Evolutionary conservation across 1,284 basidiomycete species (phyloP).

Genomic region (Irpex sp.): DNA sequence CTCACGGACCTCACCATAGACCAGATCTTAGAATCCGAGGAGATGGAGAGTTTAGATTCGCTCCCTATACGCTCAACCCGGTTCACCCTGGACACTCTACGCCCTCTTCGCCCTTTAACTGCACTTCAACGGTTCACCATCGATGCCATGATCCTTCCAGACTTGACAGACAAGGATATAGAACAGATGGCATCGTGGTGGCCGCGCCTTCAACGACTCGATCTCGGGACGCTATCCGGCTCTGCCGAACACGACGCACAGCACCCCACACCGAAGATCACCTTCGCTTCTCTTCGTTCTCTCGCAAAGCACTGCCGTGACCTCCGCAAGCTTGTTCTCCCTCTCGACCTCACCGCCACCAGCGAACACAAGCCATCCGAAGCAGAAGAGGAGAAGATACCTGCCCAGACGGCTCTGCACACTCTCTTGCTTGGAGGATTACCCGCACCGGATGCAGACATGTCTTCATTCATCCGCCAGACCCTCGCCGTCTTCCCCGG

Average conservation of each 20-base stretch:
- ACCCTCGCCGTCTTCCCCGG: constrained; percentile 18
- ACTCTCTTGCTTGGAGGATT: constrained; percentile 15
- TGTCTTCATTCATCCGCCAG: constrained; percentile 13
- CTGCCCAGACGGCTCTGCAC: constrained; percentile 12
- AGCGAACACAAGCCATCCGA: background rate
- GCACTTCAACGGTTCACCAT: constrained; percentile 38
- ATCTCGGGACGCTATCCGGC: constrained; percentile 33
- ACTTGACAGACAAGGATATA: constrained; percentile 39
- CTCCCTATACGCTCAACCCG: background rate
- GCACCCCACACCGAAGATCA: constrained; percentile 30
- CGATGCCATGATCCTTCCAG: constrained; percentile 37
- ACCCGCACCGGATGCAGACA: constrained; percentile 5
- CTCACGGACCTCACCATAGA: constrained; percentile 45
- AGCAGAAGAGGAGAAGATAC: background rate
- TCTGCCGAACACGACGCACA: constrained; percentile 20
- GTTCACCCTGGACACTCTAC: constrained; percentile 23
- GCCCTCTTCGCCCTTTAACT: constrained; percentile 29
- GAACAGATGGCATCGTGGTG: constrained; percentile 37
- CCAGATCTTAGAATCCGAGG: constrained; percentile 19
- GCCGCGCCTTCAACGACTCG: constrained; percentile 35
- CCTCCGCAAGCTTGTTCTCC: constrained; percentile 36
- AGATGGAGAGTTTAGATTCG: constrained; percentile 3
- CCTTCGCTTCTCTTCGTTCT: constrained; percentile 31
- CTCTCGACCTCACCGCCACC: constrained; percentile 23
- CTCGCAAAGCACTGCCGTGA: constrained; percentile 33